phyloP scores from a whole-genome alignment of 371 early-diverging fungal genomes.

The Quaeritorhiza haematococci region DNA sequence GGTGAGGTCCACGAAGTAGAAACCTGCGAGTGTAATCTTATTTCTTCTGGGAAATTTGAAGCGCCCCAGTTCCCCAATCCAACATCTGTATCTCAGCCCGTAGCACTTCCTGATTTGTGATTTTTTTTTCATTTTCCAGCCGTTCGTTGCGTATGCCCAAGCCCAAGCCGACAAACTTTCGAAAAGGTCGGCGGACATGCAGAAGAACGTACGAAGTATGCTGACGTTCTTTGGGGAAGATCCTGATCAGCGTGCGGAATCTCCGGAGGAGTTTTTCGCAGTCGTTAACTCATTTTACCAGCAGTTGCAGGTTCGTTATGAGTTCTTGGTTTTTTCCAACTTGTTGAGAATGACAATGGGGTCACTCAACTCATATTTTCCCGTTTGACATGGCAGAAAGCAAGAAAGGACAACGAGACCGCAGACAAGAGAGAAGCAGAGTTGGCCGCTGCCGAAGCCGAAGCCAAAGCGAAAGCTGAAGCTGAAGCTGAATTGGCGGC shows the following conservation, averaged over 20 bases:
- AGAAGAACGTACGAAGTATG: slow-evolving; percentile 20
- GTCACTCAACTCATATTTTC: background rate
- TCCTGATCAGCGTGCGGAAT: slow-evolving; percentile 6
- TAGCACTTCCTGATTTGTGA: background rate
- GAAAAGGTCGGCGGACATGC: slow-evolving; percentile 15
- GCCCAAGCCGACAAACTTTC: slow-evolving; percentile 13
- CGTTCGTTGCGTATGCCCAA: slow-evolving; percentile 14
- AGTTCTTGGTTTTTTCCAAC: background rate
- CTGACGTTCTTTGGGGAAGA: slow-evolving; percentile 39
- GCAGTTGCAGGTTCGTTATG: background rate
- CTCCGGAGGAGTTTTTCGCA: slow-evolving; percentile 35
- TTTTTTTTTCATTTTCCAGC: background rate
- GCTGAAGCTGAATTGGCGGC: too few species aligned
- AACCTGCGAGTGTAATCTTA: background rate
- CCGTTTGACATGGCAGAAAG: background rate
- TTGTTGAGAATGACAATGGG: too few species aligned
- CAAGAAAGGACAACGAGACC: slow-evolving; percentile 1
- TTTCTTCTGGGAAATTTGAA: background rate
- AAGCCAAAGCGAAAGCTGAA: too few species aligned
- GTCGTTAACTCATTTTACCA: background rate
- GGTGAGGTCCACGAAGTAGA: too few species aligned
- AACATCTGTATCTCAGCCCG: background rate
- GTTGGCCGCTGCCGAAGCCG: background rate
- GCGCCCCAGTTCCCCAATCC: background rate
- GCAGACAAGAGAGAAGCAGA: background rate